Percentiles rank a stretch among this genome's conserved stretches.
Evolutionary conservation across 148 eudicot genomes (phyloP).

Genomic region (Fagopyrum esculentum): DNA sequence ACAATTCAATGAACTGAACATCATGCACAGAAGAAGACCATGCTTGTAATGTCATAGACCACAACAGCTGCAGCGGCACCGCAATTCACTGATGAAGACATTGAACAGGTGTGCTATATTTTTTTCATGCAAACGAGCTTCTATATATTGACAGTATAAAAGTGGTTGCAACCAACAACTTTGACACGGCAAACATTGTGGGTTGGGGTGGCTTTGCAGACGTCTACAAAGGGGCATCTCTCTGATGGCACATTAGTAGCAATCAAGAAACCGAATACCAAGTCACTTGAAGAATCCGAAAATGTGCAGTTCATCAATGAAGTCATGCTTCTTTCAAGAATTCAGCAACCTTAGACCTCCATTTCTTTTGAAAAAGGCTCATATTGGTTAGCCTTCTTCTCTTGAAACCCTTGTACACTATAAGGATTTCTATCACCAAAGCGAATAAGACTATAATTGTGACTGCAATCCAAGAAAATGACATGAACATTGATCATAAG

Average conservation of each 20-base stretch:
- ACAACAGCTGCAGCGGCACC: constrained; percentile 76
- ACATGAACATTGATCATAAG: no score
- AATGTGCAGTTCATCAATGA: constrained; percentile 31
- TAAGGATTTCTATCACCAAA: no score
- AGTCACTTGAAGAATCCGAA: constrained; percentile 21
- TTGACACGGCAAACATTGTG: background rate
- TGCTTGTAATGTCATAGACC: constrained; percentile 69
- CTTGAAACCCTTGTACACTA: no score
- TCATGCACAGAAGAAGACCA: constrained; percentile 4
- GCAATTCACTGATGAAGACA: constrained; percentile 19
- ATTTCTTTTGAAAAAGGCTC: no score
- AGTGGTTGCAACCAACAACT: constrained; percentile 4
- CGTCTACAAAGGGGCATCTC: constrained; percentile 9
- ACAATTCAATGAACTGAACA: no score
- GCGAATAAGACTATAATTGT: no score
- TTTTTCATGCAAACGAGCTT: background rate
- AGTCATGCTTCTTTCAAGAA: constrained; percentile 18
- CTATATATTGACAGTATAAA: constrained; percentile 6
- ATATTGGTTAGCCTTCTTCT: no score
- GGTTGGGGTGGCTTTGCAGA: constrained; percentile 4
- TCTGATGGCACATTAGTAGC: background rate
- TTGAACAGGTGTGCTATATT: no score
- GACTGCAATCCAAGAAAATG: no score
- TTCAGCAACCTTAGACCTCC: constrained; percentile 11
- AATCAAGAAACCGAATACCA: constrained; percentile 11